Evolutionary conservation across 768 basidiomycete genomes (phyloP).

Genomic region (Trametes maxima): DNA sequence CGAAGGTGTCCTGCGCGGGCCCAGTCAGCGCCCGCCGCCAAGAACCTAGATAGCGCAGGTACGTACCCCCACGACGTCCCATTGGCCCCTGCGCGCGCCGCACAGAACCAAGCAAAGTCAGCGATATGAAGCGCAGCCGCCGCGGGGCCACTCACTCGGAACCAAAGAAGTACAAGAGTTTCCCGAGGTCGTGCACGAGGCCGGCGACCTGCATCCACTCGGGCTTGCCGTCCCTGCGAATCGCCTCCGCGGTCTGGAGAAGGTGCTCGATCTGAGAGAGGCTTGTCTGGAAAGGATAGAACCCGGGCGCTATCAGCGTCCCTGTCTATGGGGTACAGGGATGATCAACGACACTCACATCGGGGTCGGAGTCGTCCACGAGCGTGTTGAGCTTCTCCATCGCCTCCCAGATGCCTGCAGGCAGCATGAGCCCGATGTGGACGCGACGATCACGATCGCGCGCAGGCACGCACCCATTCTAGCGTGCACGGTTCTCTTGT

Average conservation of each 20-base stretch:
- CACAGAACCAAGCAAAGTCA: conserved; percentile 9
- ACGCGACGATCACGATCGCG: neutral
- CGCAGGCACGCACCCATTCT: conserved; percentile 57
- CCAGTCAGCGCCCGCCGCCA: conserved; percentile 4
- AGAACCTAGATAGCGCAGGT: neutral
- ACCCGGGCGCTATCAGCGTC: neutral
- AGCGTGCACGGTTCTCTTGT: conserved; percentile 64
- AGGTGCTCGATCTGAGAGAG: conserved; percentile 90
- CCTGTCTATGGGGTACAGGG: neutral
- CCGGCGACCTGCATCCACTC: conserved; percentile 94
- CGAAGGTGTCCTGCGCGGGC: conserved; percentile 59
- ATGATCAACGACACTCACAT: conserved; percentile 45
- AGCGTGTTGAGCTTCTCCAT: conserved; percentile 87
- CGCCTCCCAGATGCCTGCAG: conserved; percentile 68
- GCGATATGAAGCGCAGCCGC: neutral
- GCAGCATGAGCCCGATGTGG: neutral
- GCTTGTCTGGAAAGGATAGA: conserved; percentile 50
- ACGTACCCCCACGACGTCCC: conserved; percentile 90
- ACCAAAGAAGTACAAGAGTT: conserved; percentile 81
- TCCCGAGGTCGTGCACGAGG: conserved; percentile 88
- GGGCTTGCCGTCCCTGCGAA: conserved; percentile 81
- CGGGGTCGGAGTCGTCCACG: conserved; percentile 90
- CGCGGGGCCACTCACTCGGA: conserved; percentile 48
- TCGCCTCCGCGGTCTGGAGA: conserved; percentile 90
- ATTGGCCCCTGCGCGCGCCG: conserved; percentile 60